Base-by-base conservation (phyloP, 768 basidiomycete species). In the Crepidotus variabilis region DNA sequence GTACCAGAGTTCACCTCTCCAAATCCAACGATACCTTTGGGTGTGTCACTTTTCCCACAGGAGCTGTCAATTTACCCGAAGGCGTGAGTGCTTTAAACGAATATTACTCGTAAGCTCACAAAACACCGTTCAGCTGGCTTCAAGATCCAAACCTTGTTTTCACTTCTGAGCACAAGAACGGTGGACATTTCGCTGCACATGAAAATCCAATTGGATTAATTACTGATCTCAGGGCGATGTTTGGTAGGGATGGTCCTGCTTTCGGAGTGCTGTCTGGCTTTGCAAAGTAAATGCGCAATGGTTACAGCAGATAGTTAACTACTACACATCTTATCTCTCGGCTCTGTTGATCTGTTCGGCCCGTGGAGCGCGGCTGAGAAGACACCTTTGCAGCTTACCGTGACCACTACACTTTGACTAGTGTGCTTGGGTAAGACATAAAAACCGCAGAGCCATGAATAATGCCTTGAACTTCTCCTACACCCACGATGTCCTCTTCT, bases 141-240 rank as follows among this genome's bases (percentile, higher is more conserved):
- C 0, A 16, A 28, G 45, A 24, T 33, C 45, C 33, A 36, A 20
- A 39, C 14, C 10, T 11, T 28, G 39, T 24, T 47, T 50, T n/a
- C 28, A 2, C 36, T 49, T 23, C 68, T 0, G 63, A 70, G 6
- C 79, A 81, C 49, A 66, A 67, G 2, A 57, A 51, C 1, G 79
- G 80, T 0, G 79, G 80, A 0, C 80, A 81, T 61, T 81, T 82
- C 62, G 75, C 77, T 3, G 67, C 79, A 0, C 58, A 68, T 39
- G 70, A 71, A 50, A 51, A 55, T n/a, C 70, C 68, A 10, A 50
- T 63, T 10, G 60, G 61, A 0, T 62, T 82, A 21, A 78, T 66
- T 2, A 67, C 57, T 1, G 80, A 80, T 57, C 35, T 82, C 39
- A 62, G 74, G 39, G 71, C 61, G 59, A 79, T 81, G 78, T 81